A percentile compares a stretch with the other conserved stretches of the same genome.
Evolutionary conservation across 2,329 filamentous ascomycete species (phyloP).

Genomic region (Alternaria sp.): DNA sequence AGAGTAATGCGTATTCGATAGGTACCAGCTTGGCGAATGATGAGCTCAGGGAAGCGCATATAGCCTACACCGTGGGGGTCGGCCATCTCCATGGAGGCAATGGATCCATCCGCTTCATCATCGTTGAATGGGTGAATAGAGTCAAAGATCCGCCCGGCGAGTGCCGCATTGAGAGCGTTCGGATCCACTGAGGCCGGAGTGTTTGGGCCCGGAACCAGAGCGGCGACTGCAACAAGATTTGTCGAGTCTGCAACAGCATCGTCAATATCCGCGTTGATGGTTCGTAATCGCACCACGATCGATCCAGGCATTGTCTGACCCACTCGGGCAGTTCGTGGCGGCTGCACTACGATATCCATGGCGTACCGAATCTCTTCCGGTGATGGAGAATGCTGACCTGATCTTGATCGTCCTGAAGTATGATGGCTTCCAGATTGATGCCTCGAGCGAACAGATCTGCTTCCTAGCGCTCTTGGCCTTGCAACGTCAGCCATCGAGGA

Average conservation of each 20-base stretch:
- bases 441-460: constrained; percentile 43
- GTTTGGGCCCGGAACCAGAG: constrained; percentile 42
- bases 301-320: constrained; percentile 44
- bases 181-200: constrained; percentile 41
- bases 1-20: constrained; percentile 51
- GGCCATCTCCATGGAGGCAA: constrained; percentile 49
- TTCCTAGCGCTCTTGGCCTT: constrained; percentile 45
- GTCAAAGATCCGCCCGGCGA: constrained; percentile 45
- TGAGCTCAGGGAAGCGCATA: constrained; percentile 50
- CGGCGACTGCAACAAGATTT: constrained; percentile 46
- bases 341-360: constrained; percentile 52
- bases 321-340: constrained; percentile 44
- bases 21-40: constrained; percentile 48
- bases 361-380: constrained; percentile 46
- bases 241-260: constrained; percentile 45
- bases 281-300: constrained; percentile 47
- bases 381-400: constrained; percentile 33
- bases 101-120: constrained; percentile 48
- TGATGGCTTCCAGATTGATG: constrained; percentile 36
- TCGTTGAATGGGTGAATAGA: constrained; percentile 49
- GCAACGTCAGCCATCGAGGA: constrained; percentile 51
- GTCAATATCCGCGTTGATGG: constrained; percentile 42
- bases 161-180: constrained; percentile 38
- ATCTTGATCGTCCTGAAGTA: constrained; percentile 35
- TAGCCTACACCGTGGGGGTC: constrained; percentile 49